Evolutionary conservation across 2,329 filamentous ascomycete species (phyloP).

Genomic region (Penicillium sp.): DNA sequence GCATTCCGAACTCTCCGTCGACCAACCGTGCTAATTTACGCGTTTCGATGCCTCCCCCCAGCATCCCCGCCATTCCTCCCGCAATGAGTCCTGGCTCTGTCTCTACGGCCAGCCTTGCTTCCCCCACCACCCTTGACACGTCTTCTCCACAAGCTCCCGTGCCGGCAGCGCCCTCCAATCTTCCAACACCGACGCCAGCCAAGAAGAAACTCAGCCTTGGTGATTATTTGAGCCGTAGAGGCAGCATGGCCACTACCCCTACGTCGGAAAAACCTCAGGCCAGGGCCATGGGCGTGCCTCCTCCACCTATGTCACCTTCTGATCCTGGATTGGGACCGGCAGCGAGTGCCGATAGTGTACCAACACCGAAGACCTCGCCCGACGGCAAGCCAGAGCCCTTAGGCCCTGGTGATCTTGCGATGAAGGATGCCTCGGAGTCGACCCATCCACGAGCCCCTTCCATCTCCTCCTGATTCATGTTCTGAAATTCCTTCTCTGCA

Average conservation of each 20-base stretch:
- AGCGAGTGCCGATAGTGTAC: constrained; percentile 7
- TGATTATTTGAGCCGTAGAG: constrained; percentile 45
- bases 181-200: constrained; percentile 43
- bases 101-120: constrained; percentile 28
- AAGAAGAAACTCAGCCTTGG: constrained; percentile 49
- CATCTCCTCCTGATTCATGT: constrained; percentile 20
- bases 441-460: constrained; percentile 27
- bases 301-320: constrained; percentile 23
- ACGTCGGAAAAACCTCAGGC: constrained; percentile 38
- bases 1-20: constrained; percentile 21
- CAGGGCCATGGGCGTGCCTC: constrained; percentile 23
- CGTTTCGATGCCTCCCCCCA: constrained; percentile 27
- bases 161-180: constrained; percentile 24
- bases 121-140: constrained; percentile 26
- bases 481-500: neutral
- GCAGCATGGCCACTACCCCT: constrained; percentile 35
- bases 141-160: constrained; percentile 18
- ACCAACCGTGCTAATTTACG: constrained; percentile 20
- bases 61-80: constrained; percentile 17
- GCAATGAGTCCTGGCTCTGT: constrained; percentile 27
- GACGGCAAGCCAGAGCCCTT: constrained; percentile 19
- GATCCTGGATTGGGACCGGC: constrained; percentile 12
- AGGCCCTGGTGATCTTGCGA: constrained; percentile 25
- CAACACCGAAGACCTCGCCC: constrained; percentile 12
- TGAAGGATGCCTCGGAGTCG: constrained; percentile 30